Conservation (phyloP, 2,329 filamentous ascomycete species). For the Aspergillus tanneri region DNA sequence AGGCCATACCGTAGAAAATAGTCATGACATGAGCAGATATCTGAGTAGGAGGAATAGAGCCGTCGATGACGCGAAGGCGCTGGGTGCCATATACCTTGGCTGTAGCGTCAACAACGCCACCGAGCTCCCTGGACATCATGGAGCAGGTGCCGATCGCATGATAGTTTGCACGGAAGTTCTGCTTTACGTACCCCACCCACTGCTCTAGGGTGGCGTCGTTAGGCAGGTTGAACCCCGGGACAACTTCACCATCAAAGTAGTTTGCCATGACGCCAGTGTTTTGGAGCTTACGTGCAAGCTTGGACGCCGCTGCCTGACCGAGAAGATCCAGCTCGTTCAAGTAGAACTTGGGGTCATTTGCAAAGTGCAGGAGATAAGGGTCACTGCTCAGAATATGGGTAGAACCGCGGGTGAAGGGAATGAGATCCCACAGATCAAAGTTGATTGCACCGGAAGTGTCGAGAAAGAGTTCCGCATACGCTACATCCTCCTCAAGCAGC, state of each 20-base stretch:
- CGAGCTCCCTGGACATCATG: conserved; percentile 34
- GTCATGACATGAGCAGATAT: conserved; percentile 33
- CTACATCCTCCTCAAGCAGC: conserved; percentile 28
- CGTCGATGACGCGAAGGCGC: conserved; percentile 39
- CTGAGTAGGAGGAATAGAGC: conserved; percentile 37
- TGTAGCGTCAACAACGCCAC: conserved; percentile 33
- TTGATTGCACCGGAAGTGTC: conserved; percentile 25
- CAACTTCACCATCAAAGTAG: conserved; percentile 18
- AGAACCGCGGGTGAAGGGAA: conserved; percentile 32
- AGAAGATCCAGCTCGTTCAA: conserved; percentile 30
- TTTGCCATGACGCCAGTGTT: conserved; percentile 18
- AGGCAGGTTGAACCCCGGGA: conserved; percentile 16
- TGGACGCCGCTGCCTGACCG: conserved; percentile 27
- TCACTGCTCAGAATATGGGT: conserved; percentile 24
- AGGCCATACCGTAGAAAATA: conserved; percentile 31
- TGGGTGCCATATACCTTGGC: conserved; percentile 32
- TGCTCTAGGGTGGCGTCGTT: conserved; percentile 21
- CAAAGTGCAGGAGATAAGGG: conserved; percentile 25
- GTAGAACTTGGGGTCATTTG: conserved; percentile 28
- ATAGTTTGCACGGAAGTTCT: conserved; percentile 30
- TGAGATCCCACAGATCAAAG: conserved; percentile 31
- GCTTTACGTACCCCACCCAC: conserved; percentile 25
- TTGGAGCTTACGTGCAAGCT: conserved; percentile 26
- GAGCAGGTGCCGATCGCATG: conserved; percentile 34
- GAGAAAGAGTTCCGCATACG: conserved; percentile 29